Evolutionary conservation across 805 yeast genomes (phyloP), one percentile per base, ranked within the genome.

Genomic region (Yarrowia deformans): DNA sequence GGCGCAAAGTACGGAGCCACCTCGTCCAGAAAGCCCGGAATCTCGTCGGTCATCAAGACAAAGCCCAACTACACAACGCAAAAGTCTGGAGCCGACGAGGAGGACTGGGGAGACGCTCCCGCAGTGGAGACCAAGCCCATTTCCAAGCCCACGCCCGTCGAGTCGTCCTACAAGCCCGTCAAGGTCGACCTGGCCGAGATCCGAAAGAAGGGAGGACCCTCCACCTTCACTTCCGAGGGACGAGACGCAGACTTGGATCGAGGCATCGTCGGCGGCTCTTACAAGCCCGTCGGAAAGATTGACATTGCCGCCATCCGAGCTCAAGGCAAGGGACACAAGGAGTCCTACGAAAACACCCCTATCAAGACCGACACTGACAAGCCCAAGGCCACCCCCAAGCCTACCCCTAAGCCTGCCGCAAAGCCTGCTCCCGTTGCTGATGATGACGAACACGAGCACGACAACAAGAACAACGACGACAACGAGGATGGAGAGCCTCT

Each of bases 1-100:
- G 99, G 99, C 74, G 97, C 99, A 18, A 88, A 97, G 76, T 95
- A 95, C 80, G 88, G 95, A 5, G 85, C 86, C 69, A 75, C 74
- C 71, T 76, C 49, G 45, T 19, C 72, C 19, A 52, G 69, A 34
- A 61, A 42, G 56, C 74, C 39, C 48, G 74, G 16, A n/a, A 71
- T 73, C n/a, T 72, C 77, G 54, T 77, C 66, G 6, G 77, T 82
- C 46, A 73, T 74, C 34, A 71, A 73, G 29, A 69, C 79, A 37
- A 77, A 76, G 68, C 79, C 83, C 54, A 71, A 71, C 72, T 80
- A 79, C 71, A 75, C 74, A n/a, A 71, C 81, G 48, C 75, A 77
- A 43, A 70, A 74, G 61, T 72, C 76, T 23, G 77, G 80, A 8
- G 75, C 77, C 73, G 73, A 77, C 74, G 88, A 85, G 68, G 91